A percentile compares a stretch with the other conserved stretches of the same genome.
phyloP scores from a whole-genome alignment of 1,284 basidiomycete species.

The Fomitopsis palustris region DNA sequence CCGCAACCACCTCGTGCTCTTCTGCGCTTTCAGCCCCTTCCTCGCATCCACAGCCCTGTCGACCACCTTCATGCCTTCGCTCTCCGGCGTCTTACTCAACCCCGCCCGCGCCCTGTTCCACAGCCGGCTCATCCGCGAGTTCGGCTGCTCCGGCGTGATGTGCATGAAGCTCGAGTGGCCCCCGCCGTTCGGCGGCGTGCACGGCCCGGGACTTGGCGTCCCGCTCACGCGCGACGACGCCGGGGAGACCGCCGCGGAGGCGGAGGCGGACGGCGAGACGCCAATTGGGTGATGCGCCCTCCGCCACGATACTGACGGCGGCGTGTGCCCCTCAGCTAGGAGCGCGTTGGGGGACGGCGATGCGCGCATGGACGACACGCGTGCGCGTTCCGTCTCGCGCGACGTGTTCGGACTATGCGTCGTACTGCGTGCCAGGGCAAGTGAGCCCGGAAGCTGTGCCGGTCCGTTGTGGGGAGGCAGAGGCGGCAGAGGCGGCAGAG shows the following conservation, averaged over 20 bases:
- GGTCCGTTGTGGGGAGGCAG: not conserved
- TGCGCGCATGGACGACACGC: not conserved
- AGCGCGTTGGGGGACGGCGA: not conserved
- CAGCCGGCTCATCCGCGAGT: slow-evolving; percentile 7
- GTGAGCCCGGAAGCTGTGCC: not conserved
- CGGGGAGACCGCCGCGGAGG: not conserved
- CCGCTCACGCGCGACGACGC: not conserved
- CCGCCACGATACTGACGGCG: not conserved
- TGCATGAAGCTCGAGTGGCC: slow-evolving; percentile 1
- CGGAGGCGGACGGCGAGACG: not conserved
- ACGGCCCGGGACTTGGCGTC: not conserved
- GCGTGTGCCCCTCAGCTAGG: not conserved
- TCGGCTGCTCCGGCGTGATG: slow-evolving; percentile 7
- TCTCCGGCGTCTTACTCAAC: not conserved
- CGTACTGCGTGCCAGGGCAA: not conserved
- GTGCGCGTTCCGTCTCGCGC: not conserved
- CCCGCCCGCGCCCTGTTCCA: slow-evolving; percentile 4
- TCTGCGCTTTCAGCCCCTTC: not conserved
- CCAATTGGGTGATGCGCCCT: not conserved
- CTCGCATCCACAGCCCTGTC: not conserved
- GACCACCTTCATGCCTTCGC: not conserved
- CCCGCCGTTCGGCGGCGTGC: slow-evolving; percentile 5
- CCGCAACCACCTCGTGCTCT: slow-evolving; percentile 5
- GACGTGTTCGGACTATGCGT: not conserved
- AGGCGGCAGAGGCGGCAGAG: not conserved